These are phyloP conservation scores for Adansonia madagascariensis DNA, from an alignment of 441 rosid genomes.

Conservation along the genomic window DNA sequence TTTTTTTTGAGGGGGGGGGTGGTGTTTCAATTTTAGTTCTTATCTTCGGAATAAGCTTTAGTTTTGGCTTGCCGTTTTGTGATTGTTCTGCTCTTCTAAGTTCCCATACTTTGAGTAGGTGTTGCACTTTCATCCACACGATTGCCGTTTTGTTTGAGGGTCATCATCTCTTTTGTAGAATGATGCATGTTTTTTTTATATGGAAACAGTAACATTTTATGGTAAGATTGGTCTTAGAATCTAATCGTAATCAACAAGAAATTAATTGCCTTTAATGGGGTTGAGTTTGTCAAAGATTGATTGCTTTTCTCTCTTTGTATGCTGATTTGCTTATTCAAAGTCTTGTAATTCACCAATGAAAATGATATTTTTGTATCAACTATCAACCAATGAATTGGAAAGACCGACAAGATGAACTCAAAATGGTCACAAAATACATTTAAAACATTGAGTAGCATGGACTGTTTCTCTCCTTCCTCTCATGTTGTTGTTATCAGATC, in stretches of 20 bases:
- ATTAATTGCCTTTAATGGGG: not conserved
- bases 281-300: no score
- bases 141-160: no score
- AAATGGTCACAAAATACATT: not conserved
- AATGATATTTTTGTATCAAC: not conserved
- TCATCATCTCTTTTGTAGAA: no score
- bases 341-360: not conserved
- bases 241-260: not conserved
- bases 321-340: not conserved
- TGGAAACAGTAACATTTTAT: not conserved
- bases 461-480: not conserved
- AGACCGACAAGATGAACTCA: not conserved
- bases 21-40: not conserved
- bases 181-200: no score
- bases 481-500: not conserved
- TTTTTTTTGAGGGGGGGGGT: no score
- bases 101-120: not conserved
- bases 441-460: not conserved
- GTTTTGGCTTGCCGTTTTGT: conserved; percentile 14
- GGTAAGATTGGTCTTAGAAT: not conserved
- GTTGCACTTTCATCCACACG: not conserved
- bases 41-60: not conserved
- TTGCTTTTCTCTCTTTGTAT: no score
- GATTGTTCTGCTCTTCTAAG: not conserved
- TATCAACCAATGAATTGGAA: not conserved